Conservation (phyloP, 2,329 filamentous ascomycete species). For the Diaporthe capsici region DNA sequence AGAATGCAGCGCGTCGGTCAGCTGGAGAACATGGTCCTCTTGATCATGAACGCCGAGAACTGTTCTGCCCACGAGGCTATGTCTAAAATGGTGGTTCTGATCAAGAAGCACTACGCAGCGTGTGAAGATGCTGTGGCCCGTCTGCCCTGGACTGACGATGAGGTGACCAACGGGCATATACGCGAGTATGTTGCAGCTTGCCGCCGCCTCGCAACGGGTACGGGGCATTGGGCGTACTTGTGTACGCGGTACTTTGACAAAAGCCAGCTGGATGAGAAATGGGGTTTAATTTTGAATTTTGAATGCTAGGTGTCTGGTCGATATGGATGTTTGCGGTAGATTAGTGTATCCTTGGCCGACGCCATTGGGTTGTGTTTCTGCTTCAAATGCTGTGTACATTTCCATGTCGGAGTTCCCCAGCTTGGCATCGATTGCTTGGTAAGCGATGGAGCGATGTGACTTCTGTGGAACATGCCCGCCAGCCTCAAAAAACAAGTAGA, state of each 20-base stretch:
- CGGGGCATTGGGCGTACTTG: constrained; percentile 9
- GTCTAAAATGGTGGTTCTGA: neutral
- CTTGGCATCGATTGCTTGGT: neutral
- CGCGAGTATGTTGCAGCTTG: neutral
- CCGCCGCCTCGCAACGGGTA: neutral
- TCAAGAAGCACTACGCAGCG: constrained; percentile 3
- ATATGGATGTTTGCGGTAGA: no score
- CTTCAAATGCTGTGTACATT: neutral
- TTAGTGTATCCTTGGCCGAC: no score
- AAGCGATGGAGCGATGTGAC: neutral
- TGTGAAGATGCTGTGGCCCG: constrained; percentile 13
- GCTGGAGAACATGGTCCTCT: neutral
- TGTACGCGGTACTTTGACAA: constrained; percentile 16
- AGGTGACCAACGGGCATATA: neutral
- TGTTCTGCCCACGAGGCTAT: neutral
- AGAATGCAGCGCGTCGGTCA: neutral
- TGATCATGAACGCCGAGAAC: constrained; percentile 10
- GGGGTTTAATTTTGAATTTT: neutral
- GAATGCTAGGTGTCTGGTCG: neutral
- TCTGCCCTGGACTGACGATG: constrained; percentile 12
- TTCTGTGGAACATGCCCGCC: neutral
- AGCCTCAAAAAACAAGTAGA: neutral
- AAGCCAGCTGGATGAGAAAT: constrained; percentile 12
- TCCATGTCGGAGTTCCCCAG: neutral
- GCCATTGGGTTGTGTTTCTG: neutral